A percentile compares a stretch with the other conserved stretches of the same genome.
phyloP scores from a whole-genome alignment of 768 basidiomycete genomes.

The Pulveroboletus sp. region DNA sequence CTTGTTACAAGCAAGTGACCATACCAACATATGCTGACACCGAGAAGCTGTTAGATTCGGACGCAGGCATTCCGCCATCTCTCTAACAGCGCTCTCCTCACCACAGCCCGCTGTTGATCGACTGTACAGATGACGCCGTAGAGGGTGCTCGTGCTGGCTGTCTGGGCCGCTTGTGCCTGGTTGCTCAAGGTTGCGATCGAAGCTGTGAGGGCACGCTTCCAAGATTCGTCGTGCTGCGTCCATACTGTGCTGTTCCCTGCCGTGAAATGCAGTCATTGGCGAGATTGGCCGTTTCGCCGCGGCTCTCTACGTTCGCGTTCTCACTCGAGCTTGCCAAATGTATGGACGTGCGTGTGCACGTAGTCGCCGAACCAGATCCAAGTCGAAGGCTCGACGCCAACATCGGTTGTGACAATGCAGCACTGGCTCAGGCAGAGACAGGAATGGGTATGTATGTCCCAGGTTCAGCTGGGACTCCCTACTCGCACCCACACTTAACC shows the following conservation, averaged over 20 bases:
- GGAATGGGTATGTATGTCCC: neutral
- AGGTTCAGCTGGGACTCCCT: slow-evolving; percentile 19
- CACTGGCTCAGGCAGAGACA: too few relatives aligned
- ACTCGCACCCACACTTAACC: slow-evolving; percentile 21
- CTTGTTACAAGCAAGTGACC: neutral
- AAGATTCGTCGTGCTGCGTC: neutral
- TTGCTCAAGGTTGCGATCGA: slow-evolving; percentile 13
- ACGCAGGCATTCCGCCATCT: slow-evolving; percentile 18
- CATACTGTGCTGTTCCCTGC: too few relatives aligned
- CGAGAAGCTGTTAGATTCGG: neutral
- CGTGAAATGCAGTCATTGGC: too few relatives aligned
- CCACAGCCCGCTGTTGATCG: slow-evolving; percentile 21
- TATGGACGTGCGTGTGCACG: neutral
- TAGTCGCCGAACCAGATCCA: slow-evolving; percentile 3
- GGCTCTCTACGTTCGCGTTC: neutral
- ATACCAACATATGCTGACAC: neutral
- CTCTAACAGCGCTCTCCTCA: slow-evolving; percentile 25
- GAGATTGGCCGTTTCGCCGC: slow-evolving; percentile 1
- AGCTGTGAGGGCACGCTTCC: neutral
- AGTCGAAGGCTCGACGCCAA: slow-evolving; percentile 2
- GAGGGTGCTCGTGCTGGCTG: slow-evolving; percentile 22
- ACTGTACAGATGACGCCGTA: slow-evolving; percentile 26
- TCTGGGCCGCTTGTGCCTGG: slow-evolving; percentile 19
- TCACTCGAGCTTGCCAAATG: neutral
- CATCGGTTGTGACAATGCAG: too few relatives aligned